Conservation (phyloP, 1,139 yeast species). For the Hansenula sp. region DNA sequence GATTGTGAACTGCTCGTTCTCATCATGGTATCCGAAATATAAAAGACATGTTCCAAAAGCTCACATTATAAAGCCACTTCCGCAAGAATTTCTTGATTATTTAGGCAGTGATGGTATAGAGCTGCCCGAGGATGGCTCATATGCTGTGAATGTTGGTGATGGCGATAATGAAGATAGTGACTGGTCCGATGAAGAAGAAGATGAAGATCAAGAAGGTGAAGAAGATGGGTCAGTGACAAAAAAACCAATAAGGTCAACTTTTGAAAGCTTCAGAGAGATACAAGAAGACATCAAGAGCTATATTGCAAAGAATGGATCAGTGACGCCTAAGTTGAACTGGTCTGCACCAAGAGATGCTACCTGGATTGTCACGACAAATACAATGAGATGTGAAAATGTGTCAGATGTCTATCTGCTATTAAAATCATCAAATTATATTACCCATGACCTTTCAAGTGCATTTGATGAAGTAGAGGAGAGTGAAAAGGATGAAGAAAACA, state of each 20-base stretch:
- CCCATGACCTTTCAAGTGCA: constrained; percentile 77
- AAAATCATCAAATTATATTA: constrained; percentile 83
- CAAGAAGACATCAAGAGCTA: constrained; percentile 47
- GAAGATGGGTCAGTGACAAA: constrained; percentile 14
- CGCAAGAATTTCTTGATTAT: constrained; percentile 64
- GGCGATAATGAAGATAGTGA: constrained; percentile 70
- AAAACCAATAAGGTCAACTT: constrained; percentile 34
- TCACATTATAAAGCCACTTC: constrained; percentile 59
- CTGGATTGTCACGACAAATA: constrained; percentile 83
- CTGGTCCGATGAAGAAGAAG: constrained; percentile 48
- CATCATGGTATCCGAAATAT: constrained; percentile 67
- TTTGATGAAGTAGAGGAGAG: constrained; percentile 39
- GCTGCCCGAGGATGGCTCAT: constrained; percentile 48
- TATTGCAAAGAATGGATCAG: constrained; percentile 50
- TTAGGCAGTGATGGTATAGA: constrained; percentile 72
- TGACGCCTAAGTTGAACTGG: constrained; percentile 93
- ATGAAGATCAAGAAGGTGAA: constrained; percentile 21
- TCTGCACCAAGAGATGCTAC: constrained; percentile 93
- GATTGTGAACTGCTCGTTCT: constrained; percentile 64
- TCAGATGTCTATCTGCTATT: constrained; percentile 75
- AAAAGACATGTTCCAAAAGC: constrained; percentile 47
- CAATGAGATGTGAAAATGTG: constrained; percentile 64
- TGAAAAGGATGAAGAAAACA: constrained; percentile 18
- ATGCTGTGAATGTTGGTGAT: constrained; percentile 34
- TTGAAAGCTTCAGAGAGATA: constrained; percentile 50